phyloP scores from a whole-genome alignment of 75 land plant species.

The Ceratopteris richardii region DNA sequence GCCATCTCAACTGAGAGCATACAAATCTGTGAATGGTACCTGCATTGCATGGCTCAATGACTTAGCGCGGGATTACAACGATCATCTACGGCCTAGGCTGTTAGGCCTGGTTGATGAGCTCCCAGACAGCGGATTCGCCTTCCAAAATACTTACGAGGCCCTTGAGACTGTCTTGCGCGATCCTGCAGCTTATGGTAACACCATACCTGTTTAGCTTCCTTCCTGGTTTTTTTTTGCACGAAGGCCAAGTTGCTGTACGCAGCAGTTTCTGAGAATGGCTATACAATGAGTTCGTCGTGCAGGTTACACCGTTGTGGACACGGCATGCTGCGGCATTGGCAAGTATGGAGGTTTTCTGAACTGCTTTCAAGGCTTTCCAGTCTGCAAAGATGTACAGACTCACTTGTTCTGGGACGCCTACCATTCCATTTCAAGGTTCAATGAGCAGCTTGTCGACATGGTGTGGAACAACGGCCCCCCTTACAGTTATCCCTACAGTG shows the following conservation, averaged over 20 bases:
- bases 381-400: slow-evolving; percentile 11
- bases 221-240: no score
- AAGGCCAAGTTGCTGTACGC: no score
- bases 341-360: slow-evolving; percentile 15
- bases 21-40: slow-evolving; percentile 16
- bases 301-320: slow-evolving; percentile 18
- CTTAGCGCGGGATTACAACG: slow-evolving; percentile 18
- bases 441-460: slow-evolving; percentile 8
- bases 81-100: slow-evolving; percentile 5
- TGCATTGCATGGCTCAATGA: slow-evolving; percentile 20
- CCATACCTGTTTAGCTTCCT: no score
- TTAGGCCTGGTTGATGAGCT: slow-evolving; percentile 11
- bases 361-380: slow-evolving; percentile 9
- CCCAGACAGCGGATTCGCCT: slow-evolving; percentile 11
- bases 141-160: slow-evolving; percentile 15
- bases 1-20: slow-evolving; percentile 20
- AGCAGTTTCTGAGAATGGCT: no score
- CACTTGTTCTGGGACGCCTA: slow-evolving; percentile 35
- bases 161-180: slow-evolving; percentile 6
- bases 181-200: slow-evolving; percentile 19
- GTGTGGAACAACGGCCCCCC: slow-evolving; percentile 16
- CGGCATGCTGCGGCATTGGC: slow-evolving; percentile 30
- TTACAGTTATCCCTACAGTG: slow-evolving; percentile 12
- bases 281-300: not conserved
- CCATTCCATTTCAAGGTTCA: slow-evolving; percentile 21